Percentiles rank a stretch among this genome's conserved stretches.
Conservation (phyloP, 1,284 basidiomycete species). For the Malassezia brasiliensis region DNA sequence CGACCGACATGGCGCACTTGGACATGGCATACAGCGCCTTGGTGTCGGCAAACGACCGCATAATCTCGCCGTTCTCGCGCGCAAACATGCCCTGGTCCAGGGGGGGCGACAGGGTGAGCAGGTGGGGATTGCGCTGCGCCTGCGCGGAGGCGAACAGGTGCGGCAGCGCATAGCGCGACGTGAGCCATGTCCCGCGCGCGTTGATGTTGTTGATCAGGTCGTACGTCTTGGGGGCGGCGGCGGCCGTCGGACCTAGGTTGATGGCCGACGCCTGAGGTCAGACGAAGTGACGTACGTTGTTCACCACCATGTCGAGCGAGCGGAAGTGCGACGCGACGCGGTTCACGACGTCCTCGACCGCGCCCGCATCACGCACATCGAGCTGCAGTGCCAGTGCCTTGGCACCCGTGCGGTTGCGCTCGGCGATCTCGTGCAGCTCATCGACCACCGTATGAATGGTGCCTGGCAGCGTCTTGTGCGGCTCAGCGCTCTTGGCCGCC, state of each 20-base stretch:
- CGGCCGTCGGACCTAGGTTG: constrained; percentile 28
- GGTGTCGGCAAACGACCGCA: constrained; percentile 21
- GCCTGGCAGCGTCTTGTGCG: constrained; percentile 32
- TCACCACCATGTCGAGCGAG: constrained; percentile 43
- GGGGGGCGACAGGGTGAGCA: constrained; percentile 42
- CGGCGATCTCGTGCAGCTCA: constrained; percentile 33
- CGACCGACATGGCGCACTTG: constrained; percentile 43
- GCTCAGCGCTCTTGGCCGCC: constrained; percentile 29
- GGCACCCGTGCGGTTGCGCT: constrained; percentile 7
- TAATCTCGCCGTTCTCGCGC: constrained; percentile 16
- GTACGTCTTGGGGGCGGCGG: constrained; percentile 26
- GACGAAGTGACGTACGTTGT: constrained; percentile 28
- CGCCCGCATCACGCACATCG: constrained; percentile 37
- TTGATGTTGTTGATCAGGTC: constrained; percentile 32
- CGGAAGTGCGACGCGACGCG: constrained; percentile 29
- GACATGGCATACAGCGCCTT: constrained; percentile 38
- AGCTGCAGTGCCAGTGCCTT: constrained; percentile 38
- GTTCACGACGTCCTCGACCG: constrained; percentile 34
- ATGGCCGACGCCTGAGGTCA: constrained; percentile 38
- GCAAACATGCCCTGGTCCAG: constrained; percentile 18
- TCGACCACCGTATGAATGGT: constrained; percentile 46
- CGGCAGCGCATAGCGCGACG: constrained; percentile 34
- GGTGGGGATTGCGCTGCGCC: constrained; percentile 35
- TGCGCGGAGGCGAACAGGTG: constrained; percentile 31
- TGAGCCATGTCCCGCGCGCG: constrained; percentile 38